Evolutionary conservation across 176 grass and related monocot genomes (phyloP).

Genomic region (Carex myosuroides): DNA sequence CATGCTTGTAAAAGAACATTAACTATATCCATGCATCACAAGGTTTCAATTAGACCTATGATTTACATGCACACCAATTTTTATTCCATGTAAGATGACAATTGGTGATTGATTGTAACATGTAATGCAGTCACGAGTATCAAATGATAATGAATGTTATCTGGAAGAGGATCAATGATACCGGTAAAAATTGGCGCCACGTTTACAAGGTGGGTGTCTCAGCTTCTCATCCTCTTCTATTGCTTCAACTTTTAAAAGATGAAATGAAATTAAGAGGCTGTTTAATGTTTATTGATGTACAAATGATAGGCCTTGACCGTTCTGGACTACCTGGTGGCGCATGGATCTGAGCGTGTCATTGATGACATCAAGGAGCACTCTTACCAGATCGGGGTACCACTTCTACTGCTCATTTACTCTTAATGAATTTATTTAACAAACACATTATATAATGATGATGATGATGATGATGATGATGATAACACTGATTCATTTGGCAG

Average conservation of each 20-base stretch:
- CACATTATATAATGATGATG: neutral
- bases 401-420: neutral
- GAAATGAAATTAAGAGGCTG: neutral
- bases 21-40: neutral
- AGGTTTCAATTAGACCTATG: neutral
- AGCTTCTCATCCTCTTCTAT: conserved; percentile 4
- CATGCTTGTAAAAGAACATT: neutral
- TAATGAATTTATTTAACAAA: neutral
- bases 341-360: conserved; percentile 90
- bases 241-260: neutral
- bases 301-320: conserved; percentile 67
- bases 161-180: conserved; percentile 98
- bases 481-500: conserved; percentile 30
- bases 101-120: neutral
- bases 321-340: conserved; percentile 81
- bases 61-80: neutral
- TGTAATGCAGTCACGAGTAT: conserved; percentile 72
- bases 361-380: conserved; percentile 91
- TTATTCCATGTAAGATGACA: neutral
- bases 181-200: conserved; percentile 97
- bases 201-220: conserved; percentile 75
- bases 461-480: neutral
- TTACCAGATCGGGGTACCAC: conserved; percentile 90
- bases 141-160: conserved; percentile 94
- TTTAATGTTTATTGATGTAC: conserved; percentile 5